Percentiles rank a stretch among this genome's conserved stretches.
Conservation (phyloP, 2,329 filamentous ascomycete species). For the Aspergillus costaricaensis region DNA sequence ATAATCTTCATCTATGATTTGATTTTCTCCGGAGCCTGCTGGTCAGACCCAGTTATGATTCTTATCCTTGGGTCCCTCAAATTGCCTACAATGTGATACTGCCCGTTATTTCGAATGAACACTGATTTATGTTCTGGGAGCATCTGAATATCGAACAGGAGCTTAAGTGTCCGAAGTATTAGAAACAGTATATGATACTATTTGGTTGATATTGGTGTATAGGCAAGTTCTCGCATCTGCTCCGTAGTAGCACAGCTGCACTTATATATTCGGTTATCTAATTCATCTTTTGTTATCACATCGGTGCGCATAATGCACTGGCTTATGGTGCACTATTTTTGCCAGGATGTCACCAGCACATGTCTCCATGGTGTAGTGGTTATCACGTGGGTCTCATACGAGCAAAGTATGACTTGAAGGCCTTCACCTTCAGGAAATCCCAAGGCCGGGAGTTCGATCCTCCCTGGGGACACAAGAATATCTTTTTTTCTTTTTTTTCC, state of each 20-base stretch:
- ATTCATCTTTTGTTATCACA: too few relatives aligned
- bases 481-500: background rate
- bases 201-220: too few relatives aligned
- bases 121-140: background rate
- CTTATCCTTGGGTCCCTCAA: background rate
- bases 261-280: too few relatives aligned
- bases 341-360: background rate
- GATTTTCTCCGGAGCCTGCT: background rate
- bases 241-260: too few relatives aligned
- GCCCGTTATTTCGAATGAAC: background rate
- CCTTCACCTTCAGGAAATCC: background rate
- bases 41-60: conserved; percentile 2
- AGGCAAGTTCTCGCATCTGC: too few relatives aligned
- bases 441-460: conserved; percentile 4
- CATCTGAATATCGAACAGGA: background rate
- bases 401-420: background rate
- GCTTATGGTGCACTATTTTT: background rate
- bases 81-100: background rate
- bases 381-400: conserved; percentile 2
- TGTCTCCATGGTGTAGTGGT: conserved; percentile 5
- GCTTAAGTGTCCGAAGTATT: background rate
- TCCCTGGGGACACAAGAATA: background rate
- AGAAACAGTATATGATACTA: background rate
- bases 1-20: conserved; percentile 10
- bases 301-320: too few relatives aligned